Base-by-base conservation (phyloP, 2,329 filamentous ascomycete species). In the Aureobasidium lini region DNA sequence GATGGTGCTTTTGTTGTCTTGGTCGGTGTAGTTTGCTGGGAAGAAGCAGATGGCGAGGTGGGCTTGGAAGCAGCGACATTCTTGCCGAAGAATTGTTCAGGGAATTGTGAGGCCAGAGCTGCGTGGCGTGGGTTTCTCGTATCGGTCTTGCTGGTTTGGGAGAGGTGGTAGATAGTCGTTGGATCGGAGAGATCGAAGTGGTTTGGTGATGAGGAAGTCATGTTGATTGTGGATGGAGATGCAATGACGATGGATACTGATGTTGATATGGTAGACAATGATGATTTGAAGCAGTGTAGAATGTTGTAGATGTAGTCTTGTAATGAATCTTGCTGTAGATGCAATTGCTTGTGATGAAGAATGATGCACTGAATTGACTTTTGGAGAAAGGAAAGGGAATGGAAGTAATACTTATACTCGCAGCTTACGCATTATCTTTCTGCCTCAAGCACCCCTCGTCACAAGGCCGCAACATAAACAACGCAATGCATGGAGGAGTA, bases 401-500 rank as follows among this genome's bases (percentile, higher is more conserved):
- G 7, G 28, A 31, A n/a, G 18, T 16, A 9, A 49, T 49, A 49
- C 47, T 49, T 49, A 49, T 49, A 49, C 31, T 23, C 23, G 23
- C 23, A 23, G 23, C 23, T 23, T 23, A 23, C 23, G 23, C 23
- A 23, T 23, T 3, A 23, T 23, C 23, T 23, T 23, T 23, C 23
- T 23, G 23, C 23, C 23, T 23, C 23, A 23, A 23, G 23, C 23
- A 3, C 23, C 23, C 23, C 23, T 23, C 29, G 29, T 49, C 32
- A 49, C 47, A 37, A 49, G 47, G 47, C 47, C 47, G 47, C 32
- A 49, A 49, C 47, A 37, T 37, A 37, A 49, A 28, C 46, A 10
- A 48, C 47, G 47, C 47, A 49, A 48, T 36, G 13, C 34, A 29
- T 16, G 31, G 29, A 48, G 13, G 13, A 36, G 13, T 13, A 28